phyloP scores from a whole-genome alignment of 2,329 filamentous ascomycete genomes.

The Microsporum canis region DNA sequence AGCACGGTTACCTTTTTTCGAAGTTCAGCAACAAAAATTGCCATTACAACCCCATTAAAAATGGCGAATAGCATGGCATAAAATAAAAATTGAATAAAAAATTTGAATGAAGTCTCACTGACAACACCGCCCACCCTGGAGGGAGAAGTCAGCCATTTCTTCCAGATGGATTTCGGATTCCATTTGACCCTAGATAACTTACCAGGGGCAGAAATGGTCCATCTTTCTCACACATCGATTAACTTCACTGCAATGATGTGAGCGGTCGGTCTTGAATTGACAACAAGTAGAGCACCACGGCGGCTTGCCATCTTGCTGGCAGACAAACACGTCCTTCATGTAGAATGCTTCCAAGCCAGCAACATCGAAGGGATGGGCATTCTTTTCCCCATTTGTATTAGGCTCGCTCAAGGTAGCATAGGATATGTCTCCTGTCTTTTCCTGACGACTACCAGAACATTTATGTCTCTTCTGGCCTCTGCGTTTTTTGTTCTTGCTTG shows the following conservation, averaged over 20 bases:
- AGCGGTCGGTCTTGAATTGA: conserved; percentile 78
- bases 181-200: conserved; percentile 2
- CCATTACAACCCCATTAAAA: conserved; percentile 52
- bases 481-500: conserved; percentile 15
- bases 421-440: conserved; percentile 16
- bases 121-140: conserved; percentile 80
- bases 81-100: conserved; percentile 75
- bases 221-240: conserved; percentile 75
- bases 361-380: conserved; percentile 41
- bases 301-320: conserved; percentile 70
- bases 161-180: too few species aligned
- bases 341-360: conserved; percentile 67
- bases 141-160: too few species aligned
- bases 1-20: conserved; percentile 31
- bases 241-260: conserved; percentile 76
- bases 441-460: neutral
- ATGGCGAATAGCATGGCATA: conserved; percentile 60
- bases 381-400: conserved; percentile 15
- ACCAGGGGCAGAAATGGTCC: conserved; percentile 91
- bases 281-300: conserved; percentile 75
- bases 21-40: conserved; percentile 51
- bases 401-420: neutral
- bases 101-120: conserved; percentile 77
- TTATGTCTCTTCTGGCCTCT: conserved; percentile 1
- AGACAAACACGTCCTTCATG: conserved; percentile 70